These are phyloP conservation scores for Aspergillus pseudotamarii DNA, from an alignment of 2,329 filamentous ascomycete genomes.

Conservation along the genomic window DNA sequence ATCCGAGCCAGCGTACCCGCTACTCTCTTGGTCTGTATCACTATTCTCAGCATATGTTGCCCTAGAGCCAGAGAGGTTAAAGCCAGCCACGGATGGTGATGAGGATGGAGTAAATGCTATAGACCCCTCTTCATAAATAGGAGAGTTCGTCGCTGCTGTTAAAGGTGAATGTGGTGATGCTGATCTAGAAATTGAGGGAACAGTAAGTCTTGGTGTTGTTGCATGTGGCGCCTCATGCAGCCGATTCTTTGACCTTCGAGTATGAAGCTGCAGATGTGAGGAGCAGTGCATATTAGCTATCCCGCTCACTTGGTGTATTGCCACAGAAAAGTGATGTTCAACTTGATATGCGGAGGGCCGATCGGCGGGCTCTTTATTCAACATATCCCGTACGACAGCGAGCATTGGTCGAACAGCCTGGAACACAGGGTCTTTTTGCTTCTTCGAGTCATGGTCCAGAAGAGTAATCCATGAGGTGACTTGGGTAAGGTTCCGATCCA, in stretches of 20 bases:
- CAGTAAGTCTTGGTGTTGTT: not conserved
- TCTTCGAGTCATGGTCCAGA: conserved; percentile 52
- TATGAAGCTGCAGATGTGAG: conserved; percentile 15
- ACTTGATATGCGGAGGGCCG: conserved; percentile 38
- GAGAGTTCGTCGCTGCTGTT: not conserved
- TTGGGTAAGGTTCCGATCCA: conserved; percentile 53
- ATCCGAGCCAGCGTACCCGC: conserved; percentile 9
- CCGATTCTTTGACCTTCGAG: conserved; percentile 4
- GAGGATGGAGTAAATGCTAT: conserved; percentile 6
- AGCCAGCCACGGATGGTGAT: conserved; percentile 12
- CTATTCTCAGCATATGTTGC: conserved; percentile 12
- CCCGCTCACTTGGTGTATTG: conserved; percentile 14
- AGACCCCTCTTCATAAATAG: not conserved
- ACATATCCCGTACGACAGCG: conserved; percentile 40
- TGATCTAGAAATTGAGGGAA: not conserved
- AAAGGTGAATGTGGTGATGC: not conserved
- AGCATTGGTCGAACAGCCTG: conserved; percentile 43
- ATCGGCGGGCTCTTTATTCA: conserved; percentile 35
- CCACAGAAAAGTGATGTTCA: conserved; percentile 21
- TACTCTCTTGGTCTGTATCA: conserved; percentile 21
- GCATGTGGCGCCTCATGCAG: not conserved
- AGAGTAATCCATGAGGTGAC: conserved; percentile 59
- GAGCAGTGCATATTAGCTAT: conserved; percentile 18
- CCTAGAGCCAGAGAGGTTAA: conserved; percentile 13
- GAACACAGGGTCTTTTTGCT: conserved; percentile 43